Base-by-base conservation (phyloP, 2,329 filamentous ascomycete species). In the Fusarium zealandicum region DNA sequence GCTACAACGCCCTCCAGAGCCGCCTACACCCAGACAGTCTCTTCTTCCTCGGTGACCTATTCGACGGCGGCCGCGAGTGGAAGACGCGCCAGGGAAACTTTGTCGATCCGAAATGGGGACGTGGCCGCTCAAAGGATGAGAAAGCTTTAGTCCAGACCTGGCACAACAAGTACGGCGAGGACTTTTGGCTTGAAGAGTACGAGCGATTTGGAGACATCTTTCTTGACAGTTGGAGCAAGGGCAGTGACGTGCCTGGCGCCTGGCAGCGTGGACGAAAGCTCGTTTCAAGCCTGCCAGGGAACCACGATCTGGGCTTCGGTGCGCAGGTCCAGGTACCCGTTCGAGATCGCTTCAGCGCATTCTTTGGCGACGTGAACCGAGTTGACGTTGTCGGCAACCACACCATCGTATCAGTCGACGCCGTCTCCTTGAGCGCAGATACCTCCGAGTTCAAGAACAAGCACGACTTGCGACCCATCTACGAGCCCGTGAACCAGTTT, bases 31-130 rank as follows among this genome's bases (percentile, higher is more conserved):
- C 95, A 0, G 92, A 97, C 70, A 93, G 90, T 13, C 80, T 96
- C 1, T 85, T 97, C 70, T 98, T 99, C 70, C 79, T 99, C 0
- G 95, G 95, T 7, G 95, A 99, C 70, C 78, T 99, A 1, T 97
- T 99, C 68, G 95, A 99, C 70, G 95, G 95, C 4, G 95, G 95
- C 8, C 84, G 95, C 63, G 95, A 99, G 78, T 99, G 95, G 95
- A 89, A 88, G 63, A 93, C 93, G 11, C 77, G 74, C 3, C 80
- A 80, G 18, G 88, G 84, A 36, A 73, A 80, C 38, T 85, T 85
- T 45, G 74, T 80, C 18, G 85, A 88, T 59, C 83, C 83, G 1
- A 77, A 78, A 58, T 88, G 85, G 85, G 80, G 80, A 17, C 74
- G 74, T 25, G 76, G 74, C 4, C 77, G 80, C 33, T 82, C 84